Base-by-base conservation (phyloP, 73 alveolate species). In the Paraurostyla sp. region DNA sequence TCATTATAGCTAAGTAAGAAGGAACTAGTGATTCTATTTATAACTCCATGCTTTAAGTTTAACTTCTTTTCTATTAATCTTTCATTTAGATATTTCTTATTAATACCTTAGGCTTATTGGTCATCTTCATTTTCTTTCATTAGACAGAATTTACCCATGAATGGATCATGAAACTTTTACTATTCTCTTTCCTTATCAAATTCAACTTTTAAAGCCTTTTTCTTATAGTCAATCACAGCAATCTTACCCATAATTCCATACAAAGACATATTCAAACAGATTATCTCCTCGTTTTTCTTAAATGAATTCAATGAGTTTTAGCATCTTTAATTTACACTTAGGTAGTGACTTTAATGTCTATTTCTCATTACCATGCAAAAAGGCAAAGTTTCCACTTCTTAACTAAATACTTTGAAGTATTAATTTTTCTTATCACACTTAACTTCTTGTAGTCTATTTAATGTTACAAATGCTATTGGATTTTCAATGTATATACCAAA, bases 11-110 rank as follows among this genome's bases (percentile, higher is more conserved):
- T 68, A 27, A 90, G 11, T 35, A 90, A 50, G 27, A 82, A 46
- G 18, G 89, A 81, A 30, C 84, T 50, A 18, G 92, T 82, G 22
- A 90, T 46, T 38, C 60, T 60, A 38, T 76, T 59, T 32, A 90
- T 36, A 33, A 83, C 54, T 6, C 71, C 58, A 20, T 38, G 25
- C 82, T 52, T 40, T 32, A 65, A 32, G 0, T 57, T 35, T 0
- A 51, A 52, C 65, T 40, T 65, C 52, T 82, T 57, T 23, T 63
- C 71, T 22, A 90, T 82, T 27, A 29, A 27, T 30, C 22, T 16
- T 40, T 81, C 91, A 13, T 30, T 41, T 41, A 38, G 58, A 33
- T 15, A 81, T 52, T 38, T 81, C 58, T 51, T 49, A n/a, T 32
- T 49, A n/a, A n/a, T n/a, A 46, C 57, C 18, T 48, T 48, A 25